These are phyloP conservation scores for Ustilago xerochloae DNA, from an alignment of 1,284 basidiomycete genomes.

Conservation along the genomic window DNA sequence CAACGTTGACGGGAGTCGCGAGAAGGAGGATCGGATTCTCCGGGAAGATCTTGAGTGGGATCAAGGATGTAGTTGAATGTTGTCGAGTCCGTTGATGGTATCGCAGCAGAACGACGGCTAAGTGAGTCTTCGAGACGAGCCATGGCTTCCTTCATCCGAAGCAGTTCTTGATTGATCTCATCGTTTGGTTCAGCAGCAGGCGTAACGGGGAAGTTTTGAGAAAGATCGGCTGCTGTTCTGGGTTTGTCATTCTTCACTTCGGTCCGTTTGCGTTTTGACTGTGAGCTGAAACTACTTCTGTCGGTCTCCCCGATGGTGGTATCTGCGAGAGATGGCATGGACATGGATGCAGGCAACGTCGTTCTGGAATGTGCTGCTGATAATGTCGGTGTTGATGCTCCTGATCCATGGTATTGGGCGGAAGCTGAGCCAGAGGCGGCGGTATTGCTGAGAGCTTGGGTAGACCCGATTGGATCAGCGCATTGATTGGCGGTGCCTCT, in stretches of 20 bases:
- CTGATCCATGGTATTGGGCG: neutral
- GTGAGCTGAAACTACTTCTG: neutral
- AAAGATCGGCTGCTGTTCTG: neutral
- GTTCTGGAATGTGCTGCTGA: neutral
- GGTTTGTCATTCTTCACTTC: too few species aligned
- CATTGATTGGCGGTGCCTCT: conserved; percentile 29
- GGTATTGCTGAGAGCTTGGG: conserved; percentile 1
- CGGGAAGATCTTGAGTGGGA: conserved; percentile 1
- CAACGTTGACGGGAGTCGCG: conserved; percentile 18
- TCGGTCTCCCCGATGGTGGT: neutral
- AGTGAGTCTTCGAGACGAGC: conserved; percentile 25
- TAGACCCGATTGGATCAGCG: conserved; percentile 11
- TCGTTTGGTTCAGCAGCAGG: neutral
- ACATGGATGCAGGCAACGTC: conserved; percentile 19
- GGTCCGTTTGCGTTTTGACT: conserved; percentile 13
- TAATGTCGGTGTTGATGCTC: neutral
- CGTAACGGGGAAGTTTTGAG: too few species aligned
- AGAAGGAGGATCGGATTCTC: conserved; percentile 16
- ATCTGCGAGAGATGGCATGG: neutral
- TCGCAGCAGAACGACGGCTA: neutral
- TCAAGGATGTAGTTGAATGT: conserved; percentile 11
- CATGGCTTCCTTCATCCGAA: conserved; percentile 23
- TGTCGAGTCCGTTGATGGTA: neutral
- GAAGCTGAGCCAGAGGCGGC: neutral
- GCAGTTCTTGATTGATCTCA: conserved; percentile 15